A percentile compares a stretch with the other conserved stretches of the same genome.
Evolutionary conservation across 495 filamentous ascomycete species (phyloP).

Genomic region (Aspergillus bertholletiae): DNA sequence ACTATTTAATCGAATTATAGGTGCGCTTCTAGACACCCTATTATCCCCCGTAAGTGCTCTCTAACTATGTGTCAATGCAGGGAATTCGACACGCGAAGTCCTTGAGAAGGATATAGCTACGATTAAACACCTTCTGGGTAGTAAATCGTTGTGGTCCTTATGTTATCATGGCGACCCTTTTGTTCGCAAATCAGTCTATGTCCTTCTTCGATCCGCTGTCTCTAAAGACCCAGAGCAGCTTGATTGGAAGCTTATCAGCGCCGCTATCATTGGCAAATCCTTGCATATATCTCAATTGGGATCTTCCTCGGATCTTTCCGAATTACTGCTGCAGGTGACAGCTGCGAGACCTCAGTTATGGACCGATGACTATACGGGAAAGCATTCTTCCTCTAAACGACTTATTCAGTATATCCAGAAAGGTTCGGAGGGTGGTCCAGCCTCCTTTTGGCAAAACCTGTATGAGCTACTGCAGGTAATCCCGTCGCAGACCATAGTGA

Average conservation of each 20-base stretch:
- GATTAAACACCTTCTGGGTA: conserved; percentile 57
- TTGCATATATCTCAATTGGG: conserved; percentile 65
- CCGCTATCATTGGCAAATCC: conserved; percentile 63
- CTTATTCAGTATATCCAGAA: conserved; percentile 72
- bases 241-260: conserved; percentile 60
- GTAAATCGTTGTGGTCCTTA: conserved; percentile 74
- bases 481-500: conserved; percentile 49
- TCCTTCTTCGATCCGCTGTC: conserved; percentile 59
- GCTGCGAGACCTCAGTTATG: conserved; percentile 63
- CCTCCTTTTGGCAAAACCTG: conserved; percentile 69
- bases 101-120: conserved; percentile 43
- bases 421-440: conserved; percentile 71
- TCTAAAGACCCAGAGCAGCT: conserved; percentile 57
- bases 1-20: conserved; percentile 45
- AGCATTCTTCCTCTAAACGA: conserved; percentile 60
- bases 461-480: conserved; percentile 55
- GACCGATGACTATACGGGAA: conserved; percentile 63
- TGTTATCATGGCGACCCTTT: conserved; percentile 61
- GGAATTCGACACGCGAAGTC: conserved; percentile 44
- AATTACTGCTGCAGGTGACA: conserved; percentile 61
- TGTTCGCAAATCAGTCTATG: conserved; percentile 67
- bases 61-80: conserved; percentile 19
- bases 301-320: conserved; percentile 66
- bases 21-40: conserved; percentile 20
- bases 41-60: background rate